Evolutionary conservation across 305 asterid genomes (phyloP), one percentile per base, ranked within the genome.

Genomic region (Rubia tinctorum): DNA sequence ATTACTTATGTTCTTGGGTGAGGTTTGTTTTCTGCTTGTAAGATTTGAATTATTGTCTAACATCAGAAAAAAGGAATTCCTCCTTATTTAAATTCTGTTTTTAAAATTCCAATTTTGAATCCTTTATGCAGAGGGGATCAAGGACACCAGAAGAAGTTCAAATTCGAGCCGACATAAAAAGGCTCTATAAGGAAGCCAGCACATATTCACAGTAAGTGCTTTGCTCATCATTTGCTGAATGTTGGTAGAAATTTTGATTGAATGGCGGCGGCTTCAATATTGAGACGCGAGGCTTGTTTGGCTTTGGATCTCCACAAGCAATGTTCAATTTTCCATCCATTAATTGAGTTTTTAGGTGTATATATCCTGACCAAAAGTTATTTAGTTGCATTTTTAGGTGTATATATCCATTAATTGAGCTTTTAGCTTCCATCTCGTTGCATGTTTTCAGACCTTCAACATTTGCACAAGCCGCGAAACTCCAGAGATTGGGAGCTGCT

Each of bases 401-500:
- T 27, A 27, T 27, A 27, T 27, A 27, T 27, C 30, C 30, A 27
- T 27, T 27, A 27, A 27, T 27, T 27, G 30, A 27, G 30, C 2
- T 27, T 27, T 27, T 27, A 27, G 30, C 30, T 27, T 27, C 30
- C 30, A 27, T 27, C 30, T 27, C 30, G 74, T 70, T 44, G 66
- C 34, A 23, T 51, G 47, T 77, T 71, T 79, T 75, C 84, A 95
- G 99, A 88, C 99, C 99, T 82, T 89, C 98, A 37, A 95, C 99
- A 74, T 95, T 92, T 85, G 99, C 97, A 43, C 98, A 95, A 86
- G 96, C 99, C 82, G 96, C 98, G 62, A 95, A 92, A 73, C 80
- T 90, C 27, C 92, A 82, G 81, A 90, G 98, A 86, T 84, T 75
- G 84, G 96, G 94, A 23, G 90, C 96, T 55, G 84, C 97, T 15